These are phyloP conservation scores for Russula compacta DNA, from an alignment of 768 basidiomycete species.

Conservation along the genomic window DNA sequence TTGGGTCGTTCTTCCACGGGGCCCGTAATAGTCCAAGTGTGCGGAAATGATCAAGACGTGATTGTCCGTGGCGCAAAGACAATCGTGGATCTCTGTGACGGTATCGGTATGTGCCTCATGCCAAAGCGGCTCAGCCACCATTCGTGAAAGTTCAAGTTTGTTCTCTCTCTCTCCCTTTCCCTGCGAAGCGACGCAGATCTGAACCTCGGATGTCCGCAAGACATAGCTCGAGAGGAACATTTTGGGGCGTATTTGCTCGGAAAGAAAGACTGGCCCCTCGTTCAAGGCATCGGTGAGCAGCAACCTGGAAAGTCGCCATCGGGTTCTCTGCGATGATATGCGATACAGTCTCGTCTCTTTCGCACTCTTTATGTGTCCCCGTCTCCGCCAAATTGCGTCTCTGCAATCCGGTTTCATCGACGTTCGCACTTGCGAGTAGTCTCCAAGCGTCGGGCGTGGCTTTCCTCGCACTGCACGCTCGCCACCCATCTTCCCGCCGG, in stretches of 20 bases:
- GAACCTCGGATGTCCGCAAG: slow-evolving; percentile 76
- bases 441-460: slow-evolving; percentile 60
- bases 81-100: slow-evolving; percentile 54
- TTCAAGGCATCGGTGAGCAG: slow-evolving; percentile 50
- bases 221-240: slow-evolving; percentile 53
- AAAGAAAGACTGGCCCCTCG: slow-evolving; percentile 63
- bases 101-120: slow-evolving; percentile 42
- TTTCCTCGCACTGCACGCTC: slow-evolving; percentile 67
- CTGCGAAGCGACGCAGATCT: slow-evolving; percentile 41
- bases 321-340: background rate
- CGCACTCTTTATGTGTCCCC: slow-evolving; percentile 52
- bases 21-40: slow-evolving; percentile 64
- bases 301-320: background rate
- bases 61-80: slow-evolving; percentile 53
- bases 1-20: slow-evolving; percentile 23
- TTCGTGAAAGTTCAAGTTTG: background rate
- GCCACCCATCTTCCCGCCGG: slow-evolving; percentile 60
- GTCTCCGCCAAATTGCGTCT: slow-evolving; percentile 50
- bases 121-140: too few species aligned
- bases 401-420: slow-evolving; percentile 37
- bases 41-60: slow-evolving; percentile 57
- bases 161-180: background rate
- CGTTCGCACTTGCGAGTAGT: slow-evolving; percentile 44
- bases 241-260: slow-evolving; percentile 70
- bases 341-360: slow-evolving; percentile 51